Evolutionary conservation across 176 grass and related monocot species (phyloP).

Genomic region (Ampelocalamus luodianensis): DNA sequence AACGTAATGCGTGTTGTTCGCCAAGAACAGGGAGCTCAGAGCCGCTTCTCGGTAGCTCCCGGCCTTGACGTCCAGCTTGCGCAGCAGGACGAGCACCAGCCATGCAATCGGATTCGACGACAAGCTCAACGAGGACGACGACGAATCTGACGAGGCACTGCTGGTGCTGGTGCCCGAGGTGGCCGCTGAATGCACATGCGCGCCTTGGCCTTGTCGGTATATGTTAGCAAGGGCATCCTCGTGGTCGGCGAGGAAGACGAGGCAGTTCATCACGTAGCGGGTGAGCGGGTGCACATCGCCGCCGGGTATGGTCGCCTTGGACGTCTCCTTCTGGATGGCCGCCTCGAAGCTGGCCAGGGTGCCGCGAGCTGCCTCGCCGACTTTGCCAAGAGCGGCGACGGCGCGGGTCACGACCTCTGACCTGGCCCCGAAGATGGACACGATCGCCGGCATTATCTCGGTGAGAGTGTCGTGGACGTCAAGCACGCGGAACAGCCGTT

Average conservation of each 20-base stretch:
- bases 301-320: slow-evolving; percentile 33
- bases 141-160: background rate
- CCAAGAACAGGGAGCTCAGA: slow-evolving; percentile 61
- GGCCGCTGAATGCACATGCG: slow-evolving; percentile 7
- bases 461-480: slow-evolving; percentile 54
- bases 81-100: slow-evolving; percentile 45
- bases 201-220: background rate
- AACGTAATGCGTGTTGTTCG: slow-evolving; percentile 70
- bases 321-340: slow-evolving; percentile 51
- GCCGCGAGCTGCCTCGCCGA: slow-evolving; percentile 12
- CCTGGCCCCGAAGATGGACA: slow-evolving; percentile 25
- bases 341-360: slow-evolving; percentile 49
- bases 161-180: no score
- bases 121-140: background rate
- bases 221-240: slow-evolving; percentile 34
- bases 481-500: slow-evolving; percentile 64
- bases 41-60: slow-evolving; percentile 46
- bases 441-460: slow-evolving; percentile 37
- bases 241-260: slow-evolving; percentile 66
- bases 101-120: slow-evolving; percentile 11
- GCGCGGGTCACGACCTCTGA: slow-evolving; percentile 14
- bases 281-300: slow-evolving; percentile 63
- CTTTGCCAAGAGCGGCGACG: slow-evolving; percentile 25
- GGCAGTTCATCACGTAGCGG: slow-evolving; percentile 77
- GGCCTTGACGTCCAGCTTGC: slow-evolving; percentile 62